A percentile compares a stretch with the other conserved stretches of the same genome.
Conservation (phyloP, 2,329 filamentous ascomycete genomes). For the Fusarium acutatum region DNA sequence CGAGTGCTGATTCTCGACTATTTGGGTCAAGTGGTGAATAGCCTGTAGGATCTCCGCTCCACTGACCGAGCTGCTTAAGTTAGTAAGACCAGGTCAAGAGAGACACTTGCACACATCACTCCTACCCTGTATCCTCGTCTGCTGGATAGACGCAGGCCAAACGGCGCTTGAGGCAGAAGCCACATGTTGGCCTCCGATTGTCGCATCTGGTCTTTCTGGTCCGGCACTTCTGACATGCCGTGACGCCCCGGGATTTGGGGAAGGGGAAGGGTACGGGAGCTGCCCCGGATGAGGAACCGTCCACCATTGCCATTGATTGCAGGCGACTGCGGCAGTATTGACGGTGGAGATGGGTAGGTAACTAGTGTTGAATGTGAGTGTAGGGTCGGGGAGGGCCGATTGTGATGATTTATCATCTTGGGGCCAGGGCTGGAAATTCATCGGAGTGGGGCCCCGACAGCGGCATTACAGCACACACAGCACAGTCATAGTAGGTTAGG, state of each 20-base stretch:
- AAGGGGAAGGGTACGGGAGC: not conserved
- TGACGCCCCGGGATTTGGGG: not conserved
- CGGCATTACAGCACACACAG: not conserved
- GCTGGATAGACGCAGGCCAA: not conserved
- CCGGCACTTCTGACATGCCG: not conserved
- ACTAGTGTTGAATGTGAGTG: not conserved
- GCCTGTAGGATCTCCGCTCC: not conserved
- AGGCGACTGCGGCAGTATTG: rapidly evolving
- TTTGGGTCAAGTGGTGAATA: not conserved
- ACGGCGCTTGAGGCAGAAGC: not conserved
- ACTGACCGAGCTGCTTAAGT: not conserved
- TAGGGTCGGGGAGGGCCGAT: not conserved
- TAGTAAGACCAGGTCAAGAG: not conserved
- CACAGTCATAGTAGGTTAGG: not conserved
- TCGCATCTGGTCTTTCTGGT: not conserved
- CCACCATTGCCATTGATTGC: not conserved
- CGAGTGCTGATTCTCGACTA: not conserved
- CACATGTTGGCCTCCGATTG: not conserved
- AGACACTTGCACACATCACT: too few relatives aligned
- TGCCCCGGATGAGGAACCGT: not conserved
- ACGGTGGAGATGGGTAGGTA: not conserved
- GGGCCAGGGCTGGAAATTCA: not conserved
- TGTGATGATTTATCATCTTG: not conserved
- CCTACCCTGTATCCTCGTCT: not conserved
- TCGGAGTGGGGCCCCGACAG: not conserved